Base-by-base conservation (phyloP, 257 asterid genomes). In the Cruciata laevipes region DNA sequence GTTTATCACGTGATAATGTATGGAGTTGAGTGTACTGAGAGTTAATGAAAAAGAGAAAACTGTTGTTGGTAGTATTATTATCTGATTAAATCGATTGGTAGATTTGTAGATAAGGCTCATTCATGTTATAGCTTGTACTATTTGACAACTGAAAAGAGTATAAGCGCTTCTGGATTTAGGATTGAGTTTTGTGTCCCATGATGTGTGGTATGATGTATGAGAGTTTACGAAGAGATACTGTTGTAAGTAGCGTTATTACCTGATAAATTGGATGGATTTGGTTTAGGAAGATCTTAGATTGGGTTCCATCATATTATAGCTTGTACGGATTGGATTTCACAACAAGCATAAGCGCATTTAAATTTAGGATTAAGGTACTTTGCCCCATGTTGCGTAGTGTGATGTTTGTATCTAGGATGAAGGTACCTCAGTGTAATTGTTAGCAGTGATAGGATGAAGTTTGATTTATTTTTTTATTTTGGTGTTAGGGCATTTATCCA, bases 381-480 rank as follows among this genome's bases (percentile, higher is more conserved):
- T 37, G 42, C 13, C 51, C 51, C 51, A 42, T 42, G 16, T 11
- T 42, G 51, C 4, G 16, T 42, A 14, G 16, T 38, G 2, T 38
- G 12, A 38, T 38, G 12, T 42, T 40, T 40, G 4, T 40, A 40
- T 40, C 1, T 7, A 37, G 42, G 42, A 37, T 37, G 42, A 37
- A 37, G 49, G 49, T 42, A 9, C 44, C 44, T 38, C 44, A 38
- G 8, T 38, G 13, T 38, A 38, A 6, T 12, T 42, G 49, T 42
- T 42, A 10, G 10, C 17, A 1, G 2, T 13, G 51, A 42, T 42
- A 11, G 49, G 42, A 7, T 42, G 51, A 27, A 1, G 30, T 42
- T 12, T 42, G 51, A 42, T 13, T 42, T 13, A 11, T 42, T 12
- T 42, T 13, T 40, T 31, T 64, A 73, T 57, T 33, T 84, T 86